These are phyloP conservation scores for Sporobolomyces phaffii DNA, from an alignment of 768 basidiomycete species.

Conservation along the genomic window DNA sequence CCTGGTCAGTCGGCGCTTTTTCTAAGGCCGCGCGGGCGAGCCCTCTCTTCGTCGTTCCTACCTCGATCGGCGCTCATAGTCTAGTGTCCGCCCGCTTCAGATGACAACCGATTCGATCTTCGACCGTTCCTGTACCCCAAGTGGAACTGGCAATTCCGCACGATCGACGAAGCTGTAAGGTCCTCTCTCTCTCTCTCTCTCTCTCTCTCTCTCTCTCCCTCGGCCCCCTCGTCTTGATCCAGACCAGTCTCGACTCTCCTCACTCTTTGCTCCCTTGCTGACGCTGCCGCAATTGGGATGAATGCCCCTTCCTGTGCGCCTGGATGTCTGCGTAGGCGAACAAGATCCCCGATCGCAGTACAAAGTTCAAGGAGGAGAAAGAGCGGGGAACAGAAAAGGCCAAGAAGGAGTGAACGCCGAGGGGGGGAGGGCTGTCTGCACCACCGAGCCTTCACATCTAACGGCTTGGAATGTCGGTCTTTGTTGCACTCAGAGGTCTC, in stretches of 20 bases:
- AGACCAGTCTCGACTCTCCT: no score
- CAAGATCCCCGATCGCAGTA: conserved; percentile 18
- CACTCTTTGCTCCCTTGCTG: no score
- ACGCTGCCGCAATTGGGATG: no score
- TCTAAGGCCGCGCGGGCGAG: no score
- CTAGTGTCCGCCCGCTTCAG: neutral
- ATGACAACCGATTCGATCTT: conserved; percentile 67
- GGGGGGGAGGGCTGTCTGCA: no score
- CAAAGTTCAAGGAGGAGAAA: conserved; percentile 6
- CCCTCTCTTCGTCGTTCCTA: conserved; percentile 73
- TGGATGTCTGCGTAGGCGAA: conserved; percentile 9
- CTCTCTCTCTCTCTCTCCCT: no score
- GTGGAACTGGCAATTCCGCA: conserved; percentile 94
- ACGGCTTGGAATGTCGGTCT: no score
- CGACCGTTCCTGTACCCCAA: conserved; percentile 93
- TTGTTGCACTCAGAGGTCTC: no score
- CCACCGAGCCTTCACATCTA: no score
- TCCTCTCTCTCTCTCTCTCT: neutral
- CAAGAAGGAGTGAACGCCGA: neutral
- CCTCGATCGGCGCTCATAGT: conserved; percentile 50
- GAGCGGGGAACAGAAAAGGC: conserved; percentile 7
- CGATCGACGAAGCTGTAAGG: conserved; percentile 61
- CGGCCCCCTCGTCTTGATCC: no score
- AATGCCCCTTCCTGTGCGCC: no score
- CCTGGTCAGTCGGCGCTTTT: neutral